Evolutionary conservation across 148 eudicot species (phyloP).

Genomic region (Diospyros kaki): DNA sequence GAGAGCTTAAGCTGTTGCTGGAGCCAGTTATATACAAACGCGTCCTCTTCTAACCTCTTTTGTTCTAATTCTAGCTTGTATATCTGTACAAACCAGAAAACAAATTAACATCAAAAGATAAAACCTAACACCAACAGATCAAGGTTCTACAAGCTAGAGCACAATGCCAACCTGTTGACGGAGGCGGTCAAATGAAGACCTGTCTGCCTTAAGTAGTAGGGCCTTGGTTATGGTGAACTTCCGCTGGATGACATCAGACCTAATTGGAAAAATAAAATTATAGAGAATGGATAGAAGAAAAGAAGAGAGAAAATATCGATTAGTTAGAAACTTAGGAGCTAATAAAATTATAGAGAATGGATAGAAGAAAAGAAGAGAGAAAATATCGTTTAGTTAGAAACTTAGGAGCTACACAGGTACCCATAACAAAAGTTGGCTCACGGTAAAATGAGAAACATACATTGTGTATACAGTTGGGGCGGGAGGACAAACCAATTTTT

Average conservation of each 20-base stretch:
- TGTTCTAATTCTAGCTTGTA: slow-evolving; percentile 71
- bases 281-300: background rate
- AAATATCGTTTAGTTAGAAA: background rate
- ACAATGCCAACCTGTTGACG: slow-evolving; percentile 53
- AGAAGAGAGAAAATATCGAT: background rate
- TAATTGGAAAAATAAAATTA: slow-evolving; percentile 17
- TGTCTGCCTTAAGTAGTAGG: slow-evolving; percentile 58
- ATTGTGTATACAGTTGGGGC: no score
- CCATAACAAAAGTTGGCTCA: background rate
- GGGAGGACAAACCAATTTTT: no score
- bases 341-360: background rate
- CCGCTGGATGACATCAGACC: slow-evolving; percentile 58
- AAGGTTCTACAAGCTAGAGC: background rate
- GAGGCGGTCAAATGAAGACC: slow-evolving; percentile 69
- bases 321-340: background rate
- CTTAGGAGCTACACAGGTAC: background rate
- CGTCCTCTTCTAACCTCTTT: slow-evolving; percentile 74
- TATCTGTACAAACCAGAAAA: slow-evolving; percentile 38
- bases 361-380: background rate
- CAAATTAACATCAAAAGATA: background rate
- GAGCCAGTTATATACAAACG: slow-evolving; percentile 77
- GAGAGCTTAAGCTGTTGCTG: slow-evolving; percentile 77
- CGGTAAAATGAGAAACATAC: no score
- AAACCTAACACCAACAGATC: background rate
- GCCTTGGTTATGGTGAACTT: slow-evolving; percentile 70